Base-by-base conservation (phyloP, 2,329 filamentous ascomycete species). In the Aspergillus texensis region DNA sequence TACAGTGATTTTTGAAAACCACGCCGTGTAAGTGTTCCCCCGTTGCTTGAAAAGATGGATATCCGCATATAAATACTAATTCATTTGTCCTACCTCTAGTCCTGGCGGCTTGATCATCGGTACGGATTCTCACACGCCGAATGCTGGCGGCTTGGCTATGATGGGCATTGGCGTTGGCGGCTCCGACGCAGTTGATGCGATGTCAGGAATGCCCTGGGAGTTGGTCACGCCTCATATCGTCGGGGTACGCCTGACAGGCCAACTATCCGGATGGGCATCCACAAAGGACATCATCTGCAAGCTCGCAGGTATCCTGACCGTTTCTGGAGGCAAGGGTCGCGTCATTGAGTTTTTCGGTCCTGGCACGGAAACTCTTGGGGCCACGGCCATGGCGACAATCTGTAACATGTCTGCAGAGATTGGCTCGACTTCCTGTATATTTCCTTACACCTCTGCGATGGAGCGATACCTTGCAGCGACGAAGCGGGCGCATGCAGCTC, bases 261-360 rank as follows among this genome's bases (percentile, higher is more conserved):
- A 62, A 79, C 75, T 97, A 73, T 90, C 85, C 73, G 94, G 93
- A 79, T 98, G 94, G 94, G 91, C 92, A 70, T 80, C 93, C 58
- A 91, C 94, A 62, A 97, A 98, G 84, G 91, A 97, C 75, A 92
- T 97, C 67, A 97, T 97, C 73, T 87, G 96, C 65, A 97, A 97
- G 88, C 90, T 97, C 68, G 94, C 94, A 69, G 94, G 93, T 73
- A 95, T 96, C 68, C 86, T 97, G 45, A 97, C 94, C 46, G 94
- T 97, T 74, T 97, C 97, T 86, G 94, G 94, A 77, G 94, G 94
- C 68, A 97, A 94, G 75, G 94, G 94, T 68, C 89, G 90, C 48
- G 95, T 96, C 68, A 72, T 76, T 62, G 75, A 78, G 63, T 77
- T 76, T 36, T 36, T 36, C 14, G 34, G 34, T 5, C 34, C 34